Evolutionary conservation across 108 stramenopile genomes (phyloP), one percentile per base, ranked within the genome.

Genomic region (Pseudonitzschia delicatissima): DNA sequence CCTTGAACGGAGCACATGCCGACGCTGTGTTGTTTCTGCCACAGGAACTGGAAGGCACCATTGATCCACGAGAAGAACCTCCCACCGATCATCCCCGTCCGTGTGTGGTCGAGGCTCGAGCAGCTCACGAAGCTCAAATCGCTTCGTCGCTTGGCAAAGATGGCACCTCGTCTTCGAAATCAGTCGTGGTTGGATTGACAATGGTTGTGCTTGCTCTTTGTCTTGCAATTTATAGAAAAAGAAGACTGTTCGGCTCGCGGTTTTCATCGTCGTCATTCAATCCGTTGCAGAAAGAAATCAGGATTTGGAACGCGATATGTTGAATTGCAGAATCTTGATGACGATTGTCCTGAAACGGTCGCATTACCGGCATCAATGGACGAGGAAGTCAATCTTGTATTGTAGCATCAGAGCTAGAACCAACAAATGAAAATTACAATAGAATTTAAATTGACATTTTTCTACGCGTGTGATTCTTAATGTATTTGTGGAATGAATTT

Each of bases 1-100:
- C 12, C 8, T 68, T n/a, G n/a, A 6, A 40, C 3, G 53, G 53
- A 45, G 67, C 49, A 18, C 36, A 68, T 45, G 51, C 67, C 20
- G 67, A 55, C 31, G 29, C 53, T 5, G 34, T 55, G 6, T 3
- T 55, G 3, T 55, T 55, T 33, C 13, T 55, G 32, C 53, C 53
- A 17, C 11, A 28, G 4, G 53, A 55, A 33, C 0, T 55, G 53
- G 17, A 55, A 28, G 21, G 20, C 2, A 23, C 47, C 4, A 23
- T n/a, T n/a, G n/a, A n/a, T n/a, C 21, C 2, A 48, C 7, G 21
- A 48, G 47, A 18, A 48, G 47, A 8, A 17, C 20, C 47, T 23
- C 47, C 47, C 4, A 23, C 47, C n/a, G 47, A 21, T n/a, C n/a
- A n/a, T n/a, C n/a, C n/a, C n/a, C n/a, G n/a, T n/a, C n/a, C n/a